A percentile compares a stretch with the other conserved stretches of the same genome.
Conservation (phyloP, 305 asterid species). For the Solanum hybrid region DNA sequence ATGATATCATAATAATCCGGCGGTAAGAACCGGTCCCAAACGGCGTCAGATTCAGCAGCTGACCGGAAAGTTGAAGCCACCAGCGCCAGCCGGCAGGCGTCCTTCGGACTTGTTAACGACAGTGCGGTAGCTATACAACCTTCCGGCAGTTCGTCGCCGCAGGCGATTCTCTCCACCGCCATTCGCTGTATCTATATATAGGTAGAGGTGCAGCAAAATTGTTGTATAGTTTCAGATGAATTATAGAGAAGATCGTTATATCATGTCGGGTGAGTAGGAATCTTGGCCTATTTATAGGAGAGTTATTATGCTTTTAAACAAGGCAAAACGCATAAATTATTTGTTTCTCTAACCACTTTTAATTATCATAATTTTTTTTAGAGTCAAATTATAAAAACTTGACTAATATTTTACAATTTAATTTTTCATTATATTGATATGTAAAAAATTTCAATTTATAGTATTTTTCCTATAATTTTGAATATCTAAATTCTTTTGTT, state of each 20-base stretch:
- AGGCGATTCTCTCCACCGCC: slow-evolving; percentile 31
- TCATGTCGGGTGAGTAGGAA: background rate
- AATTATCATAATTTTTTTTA: too few species aligned
- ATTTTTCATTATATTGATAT: background rate
- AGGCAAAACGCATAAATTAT: background rate
- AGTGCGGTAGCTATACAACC: slow-evolving; percentile 51
- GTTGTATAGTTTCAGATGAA: background rate
- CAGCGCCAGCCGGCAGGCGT: slow-evolving; percentile 50
- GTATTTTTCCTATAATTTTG: too few species aligned
- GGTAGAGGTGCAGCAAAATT: background rate
- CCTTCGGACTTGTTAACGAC: slow-evolving; percentile 60
- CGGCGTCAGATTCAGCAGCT: slow-evolving; percentile 60
- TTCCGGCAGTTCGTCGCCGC: slow-evolving; percentile 30
- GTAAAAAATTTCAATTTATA: background rate
- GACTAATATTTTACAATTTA: too few species aligned
- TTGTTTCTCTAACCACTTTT: background rate
- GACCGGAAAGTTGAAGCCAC: slow-evolving; percentile 48
- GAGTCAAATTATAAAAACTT: too few species aligned
- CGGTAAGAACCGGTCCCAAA: slow-evolving; percentile 72
- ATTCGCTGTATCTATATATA: background rate
- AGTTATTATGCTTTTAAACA: background rate
- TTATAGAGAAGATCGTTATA: background rate
- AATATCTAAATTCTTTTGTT: too few species aligned
- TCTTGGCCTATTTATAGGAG: background rate
- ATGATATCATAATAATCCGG: slow-evolving; percentile 46